Evolutionary conservation across 73 alveolate genomes (phyloP).

Genomic region (Paramecium bursaria): DNA sequence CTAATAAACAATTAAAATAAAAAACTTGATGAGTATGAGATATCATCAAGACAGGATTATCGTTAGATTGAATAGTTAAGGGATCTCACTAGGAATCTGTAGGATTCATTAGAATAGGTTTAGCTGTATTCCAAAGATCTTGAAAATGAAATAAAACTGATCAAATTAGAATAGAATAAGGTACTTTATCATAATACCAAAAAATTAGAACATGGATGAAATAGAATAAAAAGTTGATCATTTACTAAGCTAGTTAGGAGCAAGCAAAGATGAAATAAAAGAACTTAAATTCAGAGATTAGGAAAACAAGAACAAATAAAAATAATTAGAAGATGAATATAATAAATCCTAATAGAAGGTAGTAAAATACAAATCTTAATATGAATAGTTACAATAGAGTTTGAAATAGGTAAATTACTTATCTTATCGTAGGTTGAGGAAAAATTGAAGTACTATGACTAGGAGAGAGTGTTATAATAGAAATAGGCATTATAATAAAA

Average conservation of each 20-base stretch:
- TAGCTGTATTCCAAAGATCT: constrained; percentile 38
- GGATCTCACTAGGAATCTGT: neutral
- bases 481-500: constrained; percentile 23
- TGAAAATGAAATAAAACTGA: constrained; percentile 16
- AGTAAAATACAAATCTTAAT: constrained; percentile 14
- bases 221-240: constrained; percentile 52
- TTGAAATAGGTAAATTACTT: constrained; percentile 23
- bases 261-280: constrained; percentile 20
- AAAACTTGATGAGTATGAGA: constrained; percentile 24
- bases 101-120: neutral
- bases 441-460: constrained; percentile 15
- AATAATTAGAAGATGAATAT: constrained; percentile 11
- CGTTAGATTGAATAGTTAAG: constrained; percentile 34
- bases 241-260: neutral
- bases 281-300: constrained; percentile 13
- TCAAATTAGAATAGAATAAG: constrained; percentile 31
- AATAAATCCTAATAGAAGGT: neutral
- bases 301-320: constrained; percentile 5
- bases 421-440: constrained; percentile 21
- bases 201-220: constrained; percentile 55
- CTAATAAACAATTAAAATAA: neutral
- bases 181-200: too few relatives aligned
- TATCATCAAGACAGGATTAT: constrained; percentile 19
- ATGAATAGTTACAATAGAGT: constrained; percentile 33
- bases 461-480: constrained; percentile 16